Conservation (phyloP, 148 eudicot species). For the Camellia japonica region DNA sequence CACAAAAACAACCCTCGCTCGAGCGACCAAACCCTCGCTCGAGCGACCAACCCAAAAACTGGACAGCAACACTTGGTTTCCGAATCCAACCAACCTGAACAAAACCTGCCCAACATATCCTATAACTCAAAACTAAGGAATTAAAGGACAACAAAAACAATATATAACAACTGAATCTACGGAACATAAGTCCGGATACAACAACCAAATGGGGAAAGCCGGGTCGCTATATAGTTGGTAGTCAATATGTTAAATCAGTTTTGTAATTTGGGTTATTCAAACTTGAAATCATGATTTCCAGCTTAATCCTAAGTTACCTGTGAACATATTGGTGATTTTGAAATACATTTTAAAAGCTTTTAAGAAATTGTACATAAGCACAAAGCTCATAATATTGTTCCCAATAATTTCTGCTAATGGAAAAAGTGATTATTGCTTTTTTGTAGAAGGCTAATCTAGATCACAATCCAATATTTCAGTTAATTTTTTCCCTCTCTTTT, state of each 20-base stretch:
- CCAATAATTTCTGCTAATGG: not conserved
- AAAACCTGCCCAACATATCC: too few species aligned
- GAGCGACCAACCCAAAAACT: too few species aligned
- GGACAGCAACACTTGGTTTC: too few species aligned
- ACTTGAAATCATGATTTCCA: not conserved
- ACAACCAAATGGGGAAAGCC: too few species aligned
- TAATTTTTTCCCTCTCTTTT: not conserved
- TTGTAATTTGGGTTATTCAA: constrained; percentile 9
- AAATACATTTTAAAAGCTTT: not conserved
- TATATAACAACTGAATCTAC: too few species aligned
- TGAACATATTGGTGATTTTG: not conserved
- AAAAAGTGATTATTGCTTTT: not conserved
- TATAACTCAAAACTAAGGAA: too few species aligned
- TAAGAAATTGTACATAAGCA: not conserved
- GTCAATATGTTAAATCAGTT: not conserved
- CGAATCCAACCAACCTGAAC: too few species aligned
- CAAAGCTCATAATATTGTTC: not conserved
- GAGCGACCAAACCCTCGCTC: too few species aligned
- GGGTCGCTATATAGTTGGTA: not conserved
- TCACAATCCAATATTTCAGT: not conserved
- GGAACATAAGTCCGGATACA: too few species aligned
- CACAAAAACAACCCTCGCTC: too few species aligned
- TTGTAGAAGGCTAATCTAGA: not conserved
- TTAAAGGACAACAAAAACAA: too few species aligned
- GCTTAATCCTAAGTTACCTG: not conserved